Conservation (phyloP, 345 rosid genomes). For the Eucalyptus polybractea region DNA sequence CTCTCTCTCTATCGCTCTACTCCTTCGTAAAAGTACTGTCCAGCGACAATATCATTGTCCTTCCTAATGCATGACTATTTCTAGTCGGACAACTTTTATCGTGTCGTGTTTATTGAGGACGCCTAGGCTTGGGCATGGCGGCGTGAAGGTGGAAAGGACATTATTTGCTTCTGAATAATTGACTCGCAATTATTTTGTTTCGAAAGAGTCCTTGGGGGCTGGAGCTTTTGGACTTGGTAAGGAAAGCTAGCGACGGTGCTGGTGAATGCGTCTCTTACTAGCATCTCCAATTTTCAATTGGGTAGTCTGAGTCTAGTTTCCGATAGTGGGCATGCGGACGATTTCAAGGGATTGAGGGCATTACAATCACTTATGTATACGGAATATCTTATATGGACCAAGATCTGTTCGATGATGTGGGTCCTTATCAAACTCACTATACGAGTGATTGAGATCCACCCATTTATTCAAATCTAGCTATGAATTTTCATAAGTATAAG, state of each 20-base stretch:
- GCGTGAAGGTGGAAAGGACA: background rate
- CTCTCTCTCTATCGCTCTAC: background rate
- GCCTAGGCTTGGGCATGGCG: background rate
- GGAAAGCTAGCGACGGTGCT: fast-evolving
- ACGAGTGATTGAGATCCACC: background rate
- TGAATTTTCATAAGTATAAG: background rate
- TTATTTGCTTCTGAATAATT: background rate
- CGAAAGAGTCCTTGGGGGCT: background rate
- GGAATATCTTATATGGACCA: background rate
- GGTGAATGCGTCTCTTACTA: background rate
- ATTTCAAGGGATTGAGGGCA: background rate
- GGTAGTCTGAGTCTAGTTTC: background rate
- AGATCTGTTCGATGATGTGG: background rate
- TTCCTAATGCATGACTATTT: background rate
- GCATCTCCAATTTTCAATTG: background rate
- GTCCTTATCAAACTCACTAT: background rate
- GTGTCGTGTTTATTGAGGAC: background rate
- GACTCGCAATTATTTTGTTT: background rate
- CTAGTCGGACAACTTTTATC: background rate
- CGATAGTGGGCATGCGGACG: fast-evolving
- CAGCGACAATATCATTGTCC: background rate
- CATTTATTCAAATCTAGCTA: background rate
- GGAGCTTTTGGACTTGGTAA: background rate
- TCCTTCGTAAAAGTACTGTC: background rate
- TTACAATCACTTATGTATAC: background rate